Base-by-base conservation (phyloP, 441 rosid species). In the Rhodomyrtus psidioides region DNA sequence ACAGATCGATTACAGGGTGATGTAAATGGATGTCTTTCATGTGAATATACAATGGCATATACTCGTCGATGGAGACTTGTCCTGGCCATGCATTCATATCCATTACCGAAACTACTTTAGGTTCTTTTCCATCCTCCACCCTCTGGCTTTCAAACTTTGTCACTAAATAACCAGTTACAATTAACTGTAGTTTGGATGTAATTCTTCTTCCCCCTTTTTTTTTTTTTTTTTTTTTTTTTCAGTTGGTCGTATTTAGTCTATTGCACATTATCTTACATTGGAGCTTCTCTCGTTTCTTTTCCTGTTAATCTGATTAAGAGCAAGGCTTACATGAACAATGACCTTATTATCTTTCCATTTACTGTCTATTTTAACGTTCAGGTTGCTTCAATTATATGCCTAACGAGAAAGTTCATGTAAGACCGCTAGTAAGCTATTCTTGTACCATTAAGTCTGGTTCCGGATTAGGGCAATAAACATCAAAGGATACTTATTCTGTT, bases 301-400 rank as follows among this genome's bases (percentile, higher is more conserved):
- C 76, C 76, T 30, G 76, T 62, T 30, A 62, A 5, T 65, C 49
- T 65, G 79, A 34, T 34, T 26, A 19, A 95, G 92, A 51, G 96
- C 94, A 81, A 94, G 42, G 74, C 97, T 96, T 55, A 93, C 95
- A 91, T 93, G 92, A 44, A 34, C 7, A 5, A 21, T 65, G 49
- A 34, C 26, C 49, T 65, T 23, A 19, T 65, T 2, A 9, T 65
- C 10, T 65, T 26, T 65, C n/a, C 46, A 24, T 65, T 34, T 5
- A 34, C 49, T 65, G 21, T 46, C 14, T 34, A 34, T 65, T 65
- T 42, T 34, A 34, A 65, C 2, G 26, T 26, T 23, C n/a, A 2
- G 46, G 79, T 34, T 65, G 49, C 42, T 65, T 34, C 79, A 65
- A 9, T 34, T 34, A 93, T 19, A 93, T 16, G 79, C 95, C 88